phyloP scores from a whole-genome alignment of 2,329 filamentous ascomycete genomes.

The Cladosporium austrohemisphaericum region DNA sequence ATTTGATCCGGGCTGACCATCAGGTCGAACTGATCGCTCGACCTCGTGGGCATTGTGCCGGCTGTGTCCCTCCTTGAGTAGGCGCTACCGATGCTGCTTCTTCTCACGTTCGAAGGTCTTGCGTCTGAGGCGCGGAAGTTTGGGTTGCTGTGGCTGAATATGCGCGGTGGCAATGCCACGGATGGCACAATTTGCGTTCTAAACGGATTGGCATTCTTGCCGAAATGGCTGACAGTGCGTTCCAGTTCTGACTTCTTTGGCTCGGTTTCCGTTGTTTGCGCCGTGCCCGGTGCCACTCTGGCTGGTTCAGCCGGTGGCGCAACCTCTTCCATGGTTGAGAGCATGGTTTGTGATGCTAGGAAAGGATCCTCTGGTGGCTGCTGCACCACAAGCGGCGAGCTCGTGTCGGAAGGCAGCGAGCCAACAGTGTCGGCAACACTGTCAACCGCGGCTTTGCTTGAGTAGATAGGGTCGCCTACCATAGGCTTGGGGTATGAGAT shows the following conservation, averaged over 20 bases:
- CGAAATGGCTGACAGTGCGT: constrained; percentile 8
- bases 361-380: constrained; percentile 27
- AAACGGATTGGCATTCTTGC: constrained; percentile 13
- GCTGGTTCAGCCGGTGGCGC: background rate
- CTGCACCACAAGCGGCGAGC: constrained; percentile 22
- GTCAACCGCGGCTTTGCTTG: constrained; percentile 22
- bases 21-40: constrained; percentile 14
- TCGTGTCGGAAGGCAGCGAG: constrained; percentile 22
- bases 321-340: constrained; percentile 12
- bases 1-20: constrained; percentile 12
- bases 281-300: too few species aligned
- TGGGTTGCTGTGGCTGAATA: constrained; percentile 4
- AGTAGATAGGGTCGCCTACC: constrained; percentile 23
- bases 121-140: background rate
- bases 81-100: background rate
- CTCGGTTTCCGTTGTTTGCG: background rate
- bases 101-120: background rate
- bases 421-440: constrained; percentile 18
- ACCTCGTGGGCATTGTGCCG: background rate
- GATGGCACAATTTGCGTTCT: constrained; percentile 10
- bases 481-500: constrained; percentile 19
- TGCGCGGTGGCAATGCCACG: constrained; percentile 3
- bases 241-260: background rate
- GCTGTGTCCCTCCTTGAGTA: constrained; percentile 7
- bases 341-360: background rate